Evolutionary conservation across 2,329 filamentous ascomycete genomes (phyloP).

Genomic region (Beauveria scarabaeidicola): DNA sequence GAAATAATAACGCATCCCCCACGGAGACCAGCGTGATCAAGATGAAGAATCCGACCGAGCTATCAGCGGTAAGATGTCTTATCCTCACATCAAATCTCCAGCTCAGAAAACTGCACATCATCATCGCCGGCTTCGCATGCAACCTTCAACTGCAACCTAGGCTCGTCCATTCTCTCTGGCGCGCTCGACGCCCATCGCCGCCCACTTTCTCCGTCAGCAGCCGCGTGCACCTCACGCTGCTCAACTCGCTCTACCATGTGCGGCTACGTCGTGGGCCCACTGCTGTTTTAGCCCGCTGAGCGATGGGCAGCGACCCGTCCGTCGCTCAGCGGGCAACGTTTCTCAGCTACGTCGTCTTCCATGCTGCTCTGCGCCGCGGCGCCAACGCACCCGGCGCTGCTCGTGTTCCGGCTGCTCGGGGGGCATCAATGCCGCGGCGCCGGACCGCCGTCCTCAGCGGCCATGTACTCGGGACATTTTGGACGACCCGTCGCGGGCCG

Average conservation of each 20-base stretch:
- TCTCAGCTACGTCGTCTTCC: slow-evolving; percentile 26
- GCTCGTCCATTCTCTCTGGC: slow-evolving; percentile 28
- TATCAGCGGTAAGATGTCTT: slow-evolving; percentile 19
- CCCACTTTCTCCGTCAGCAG: slow-evolving; percentile 22
- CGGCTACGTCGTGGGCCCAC: slow-evolving; percentile 26
- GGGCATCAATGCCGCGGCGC: slow-evolving; percentile 26
- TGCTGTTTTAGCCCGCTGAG: slow-evolving; percentile 28
- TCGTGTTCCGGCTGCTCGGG: slow-evolving; percentile 32
- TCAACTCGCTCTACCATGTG: slow-evolving; percentile 29
- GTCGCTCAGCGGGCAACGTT: too few species aligned
- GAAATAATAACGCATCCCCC: slow-evolving; percentile 10
- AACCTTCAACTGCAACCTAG: slow-evolving; percentile 30
- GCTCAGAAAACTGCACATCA: slow-evolving; percentile 25
- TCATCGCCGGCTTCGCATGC: slow-evolving; percentile 27
- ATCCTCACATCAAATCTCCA: slow-evolving; percentile 4
- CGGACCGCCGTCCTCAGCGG: slow-evolving; percentile 26
- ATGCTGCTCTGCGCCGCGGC: slow-evolving; percentile 30
- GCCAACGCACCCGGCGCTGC: slow-evolving; percentile 33
- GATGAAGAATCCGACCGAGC: slow-evolving; percentile 19
- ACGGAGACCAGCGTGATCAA: not conserved
- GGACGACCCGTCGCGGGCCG: slow-evolving; percentile 23
- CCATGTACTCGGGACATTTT: slow-evolving; percentile 26
- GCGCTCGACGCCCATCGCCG: slow-evolving; percentile 27
- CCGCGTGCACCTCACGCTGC: slow-evolving; percentile 22
- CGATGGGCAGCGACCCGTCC: slow-evolving; percentile 26